Conservation (phyloP, 2,329 filamentous ascomycete species). For the Cytospora chrysosperma region DNA sequence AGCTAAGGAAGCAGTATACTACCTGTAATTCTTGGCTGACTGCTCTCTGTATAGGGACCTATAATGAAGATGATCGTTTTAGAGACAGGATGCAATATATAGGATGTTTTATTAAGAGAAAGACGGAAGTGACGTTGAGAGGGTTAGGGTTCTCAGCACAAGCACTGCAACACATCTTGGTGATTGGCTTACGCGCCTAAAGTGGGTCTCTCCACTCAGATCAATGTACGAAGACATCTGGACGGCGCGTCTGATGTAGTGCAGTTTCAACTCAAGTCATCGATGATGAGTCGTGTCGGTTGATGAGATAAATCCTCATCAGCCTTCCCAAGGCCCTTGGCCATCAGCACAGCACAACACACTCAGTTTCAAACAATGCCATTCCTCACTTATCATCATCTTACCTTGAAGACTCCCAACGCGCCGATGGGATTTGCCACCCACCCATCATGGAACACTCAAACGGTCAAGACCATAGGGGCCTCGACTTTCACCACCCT, state of each 20-base stretch:
- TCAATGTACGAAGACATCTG: too few species aligned
- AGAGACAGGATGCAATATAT: too few species aligned
- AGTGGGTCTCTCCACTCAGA: too few species aligned
- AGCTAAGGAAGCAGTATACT: too few species aligned
- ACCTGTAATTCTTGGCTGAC: too few species aligned
- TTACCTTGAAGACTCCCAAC: too few species aligned
- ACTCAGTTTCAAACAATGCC: background rate
- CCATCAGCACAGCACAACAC: background rate
- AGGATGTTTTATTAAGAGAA: too few species aligned
- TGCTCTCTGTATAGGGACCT: too few species aligned
- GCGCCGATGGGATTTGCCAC: background rate
- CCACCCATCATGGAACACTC: constrained; percentile 5
- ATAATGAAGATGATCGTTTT: too few species aligned
- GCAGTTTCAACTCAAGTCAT: background rate
- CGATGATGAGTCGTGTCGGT: too few species aligned
- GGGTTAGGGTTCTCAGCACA: background rate
- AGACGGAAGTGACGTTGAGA: background rate
- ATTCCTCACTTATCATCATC: too few species aligned
- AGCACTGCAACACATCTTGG: background rate
- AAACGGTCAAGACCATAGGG: constrained; percentile 24
- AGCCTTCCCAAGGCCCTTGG: background rate
- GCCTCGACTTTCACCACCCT: constrained; percentile 76
- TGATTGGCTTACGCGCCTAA: background rate
- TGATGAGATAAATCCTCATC: background rate
- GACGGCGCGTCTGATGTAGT: too few species aligned